Evolutionary conservation across 768 basidiomycete species (phyloP), one percentile per base, ranked within the genome.

Genomic region (Serendipita sp.): DNA sequence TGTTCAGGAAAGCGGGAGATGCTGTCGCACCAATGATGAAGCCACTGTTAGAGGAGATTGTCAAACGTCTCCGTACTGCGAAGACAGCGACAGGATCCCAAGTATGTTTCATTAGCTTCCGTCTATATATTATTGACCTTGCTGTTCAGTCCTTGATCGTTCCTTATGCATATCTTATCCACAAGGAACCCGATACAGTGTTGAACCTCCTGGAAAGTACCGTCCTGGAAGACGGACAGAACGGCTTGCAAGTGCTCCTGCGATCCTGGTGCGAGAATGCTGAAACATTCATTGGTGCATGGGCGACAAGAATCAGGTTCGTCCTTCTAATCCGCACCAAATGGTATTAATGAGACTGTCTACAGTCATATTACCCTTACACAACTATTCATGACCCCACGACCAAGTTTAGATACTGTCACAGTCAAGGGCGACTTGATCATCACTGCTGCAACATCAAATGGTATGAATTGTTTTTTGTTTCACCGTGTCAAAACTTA

Each of bases 221-320:
- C 11, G 77, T 85, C 1, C 35, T 65, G 8, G 23, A 23, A 23
- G 76, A 81, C 51, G 83, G 80, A 23, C 80, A 83, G 34, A 79
- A 80, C 0, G 90, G 83, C 0, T 79, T 97, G n/a, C 85, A 93
- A 66, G 81, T 97, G 54, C 78, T 99, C n/a, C 80, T 98, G 32
- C 82, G 86, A 64, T 85, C 89, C 0, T 97, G 94, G 95, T 90
- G 89, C 70, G 95, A 99, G 72, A 94, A 93, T 70, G 86, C 87
- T 11, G 89, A 91, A 73, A 91, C 87, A 3, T 89, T 98, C 80
- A 91, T 92, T 71, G 94, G 96, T 35, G 91, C 86, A 74, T 98
- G 95, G 94, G 85, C 91, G 8, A 83, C 85, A 3, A 83, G 91
- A 36, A 81, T 95, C 70, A 93, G 75, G 77, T 77, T 48, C 35